phyloP scores from a whole-genome alignment of 148 eudicot species.

The Beta vulgaris region DNA sequence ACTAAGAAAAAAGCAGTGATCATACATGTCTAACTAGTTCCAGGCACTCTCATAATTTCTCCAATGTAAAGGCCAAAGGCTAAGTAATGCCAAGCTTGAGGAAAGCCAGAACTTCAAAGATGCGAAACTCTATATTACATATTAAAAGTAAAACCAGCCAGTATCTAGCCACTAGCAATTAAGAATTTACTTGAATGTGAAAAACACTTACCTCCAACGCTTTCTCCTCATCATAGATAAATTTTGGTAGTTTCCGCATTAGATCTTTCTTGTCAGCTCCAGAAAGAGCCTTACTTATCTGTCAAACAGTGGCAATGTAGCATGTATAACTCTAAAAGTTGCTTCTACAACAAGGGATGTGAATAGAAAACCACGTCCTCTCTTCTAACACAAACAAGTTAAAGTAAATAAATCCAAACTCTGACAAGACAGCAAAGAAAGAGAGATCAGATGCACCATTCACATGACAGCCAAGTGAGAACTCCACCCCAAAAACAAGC shows the following conservation, averaged over 20 bases:
- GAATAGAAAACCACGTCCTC: background rate
- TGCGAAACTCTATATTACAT: background rate
- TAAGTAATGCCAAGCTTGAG: background rate
- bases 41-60: background rate
- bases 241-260: constrained; percentile 77
- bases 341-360: constrained; percentile 5
- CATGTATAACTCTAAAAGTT: constrained; percentile 8
- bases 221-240: constrained; percentile 85
- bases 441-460: background rate
- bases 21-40: background rate
- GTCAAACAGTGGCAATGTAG: background rate
- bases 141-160: background rate
- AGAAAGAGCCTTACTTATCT: constrained; percentile 84
- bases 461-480: background rate
- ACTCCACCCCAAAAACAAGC: background rate
- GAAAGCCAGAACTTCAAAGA: background rate
- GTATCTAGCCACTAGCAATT: background rate
- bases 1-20: background rate
- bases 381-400: background rate
- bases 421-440: background rate
- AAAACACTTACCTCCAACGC: constrained; percentile 65
- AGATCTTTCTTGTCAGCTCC: constrained; percentile 80
- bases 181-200: background rate
- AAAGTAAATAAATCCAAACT: background rate
- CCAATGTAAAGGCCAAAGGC: background rate